Evolutionary conservation across 331 rosid genomes (phyloP).

Genomic region (Pyrus hybrid): DNA sequence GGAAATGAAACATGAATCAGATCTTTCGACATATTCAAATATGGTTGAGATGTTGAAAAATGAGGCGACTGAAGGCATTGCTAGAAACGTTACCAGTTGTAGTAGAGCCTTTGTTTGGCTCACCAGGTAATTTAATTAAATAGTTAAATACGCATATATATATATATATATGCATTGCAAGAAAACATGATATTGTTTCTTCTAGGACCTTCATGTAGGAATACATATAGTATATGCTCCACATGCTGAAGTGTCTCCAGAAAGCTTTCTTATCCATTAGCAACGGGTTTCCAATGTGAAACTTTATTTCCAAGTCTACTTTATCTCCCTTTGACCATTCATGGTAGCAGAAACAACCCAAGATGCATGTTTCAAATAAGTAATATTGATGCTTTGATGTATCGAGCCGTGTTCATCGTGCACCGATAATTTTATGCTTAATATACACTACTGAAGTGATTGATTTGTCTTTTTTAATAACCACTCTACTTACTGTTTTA

Average conservation of each 20-base stretch:
- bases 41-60: conserved; percentile 67
- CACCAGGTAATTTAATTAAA: conserved; percentile 40
- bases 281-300: background rate
- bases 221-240: background rate
- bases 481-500: background rate
- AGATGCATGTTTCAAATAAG: no score
- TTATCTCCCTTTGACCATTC: background rate
- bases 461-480: background rate
- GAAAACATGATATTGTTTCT: background rate
- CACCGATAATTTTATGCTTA: no score
- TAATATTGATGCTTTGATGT: no score
- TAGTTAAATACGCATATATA: no score
- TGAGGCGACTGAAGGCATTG: conserved; percentile 48
- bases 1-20: conserved; percentile 55
- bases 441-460: background rate
- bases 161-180: background rate
- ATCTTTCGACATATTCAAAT: conserved; percentile 51
- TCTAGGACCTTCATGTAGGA: background rate
- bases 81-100: conserved; percentile 49
- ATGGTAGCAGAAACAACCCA: no score
- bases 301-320: background rate
- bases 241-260: background rate
- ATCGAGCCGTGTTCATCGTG: no score
- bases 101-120: conserved; percentile 85
- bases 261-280: background rate